Base-by-base conservation (phyloP, 148 eudicot genomes). In the Rhododendron williamsianum region DNA sequence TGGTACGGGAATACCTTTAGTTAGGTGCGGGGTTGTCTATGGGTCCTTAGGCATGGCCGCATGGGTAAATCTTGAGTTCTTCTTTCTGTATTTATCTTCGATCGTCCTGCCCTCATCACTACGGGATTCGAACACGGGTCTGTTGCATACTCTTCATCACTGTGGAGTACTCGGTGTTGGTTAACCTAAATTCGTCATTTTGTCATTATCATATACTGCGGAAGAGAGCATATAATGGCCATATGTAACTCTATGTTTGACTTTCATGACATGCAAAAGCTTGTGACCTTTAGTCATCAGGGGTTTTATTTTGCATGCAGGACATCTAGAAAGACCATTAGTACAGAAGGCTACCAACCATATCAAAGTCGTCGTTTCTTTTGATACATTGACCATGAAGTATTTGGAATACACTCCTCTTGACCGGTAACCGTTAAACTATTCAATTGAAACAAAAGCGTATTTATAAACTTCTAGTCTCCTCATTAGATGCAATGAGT, bases 391-490 rank as follows among this genome's bases (percentile, higher is more conserved):
- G 49, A 89, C 80, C 89, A 95, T 96, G 99, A 97, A 97, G 94
- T 97, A 91, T 85, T 88, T 97, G 92, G 99, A 97, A 92, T 94
- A 93, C 93, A 95, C 99, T 33, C 92, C 95, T 56, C 91, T 97
- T 81, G 95, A 97, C 85, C 90, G 96, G 99, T 97, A 92, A 63
- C 76, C 49, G 60, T 83, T 45, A 77, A 30, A 72, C 25, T 46
- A 23, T 83, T 48, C 30, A 27, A 21, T 49, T 72, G 35, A 45
- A 43, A 48, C 43, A 30, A 30, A 21, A 83, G 18, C 30, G 33
- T 48, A 33, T 48, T 71, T 5, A 27, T 71, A 35, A 9, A 30
- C 19, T 48, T 83, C 2, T 63, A 58, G 48, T 81, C 12, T 4
- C 33, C 33, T 81, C 51, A 23, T 38, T 69, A 9, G 33, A 81